phyloP scores from a whole-genome alignment of 352 stramenopile genomes.

The Phytophthora capsici region DNA sequence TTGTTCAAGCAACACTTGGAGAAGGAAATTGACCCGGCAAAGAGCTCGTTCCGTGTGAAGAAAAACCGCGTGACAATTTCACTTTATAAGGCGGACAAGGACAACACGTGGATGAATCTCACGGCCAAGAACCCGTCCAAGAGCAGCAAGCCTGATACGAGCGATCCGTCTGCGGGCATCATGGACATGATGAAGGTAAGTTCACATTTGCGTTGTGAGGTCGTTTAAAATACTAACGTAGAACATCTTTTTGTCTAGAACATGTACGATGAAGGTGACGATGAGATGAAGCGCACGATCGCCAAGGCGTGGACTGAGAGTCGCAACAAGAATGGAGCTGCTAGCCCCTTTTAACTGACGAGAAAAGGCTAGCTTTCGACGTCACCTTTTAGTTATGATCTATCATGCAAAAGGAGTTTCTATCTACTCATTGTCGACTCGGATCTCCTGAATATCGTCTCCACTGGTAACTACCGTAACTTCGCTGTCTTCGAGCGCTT shows the following conservation, averaged over 20 bases:
- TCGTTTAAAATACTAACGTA: not conserved
- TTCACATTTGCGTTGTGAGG: not conserved
- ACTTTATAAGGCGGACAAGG: conserved; percentile 78
- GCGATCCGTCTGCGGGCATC: conserved; percentile 80
- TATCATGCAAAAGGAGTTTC: conserved; percentile 32
- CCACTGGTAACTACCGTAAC: conserved; percentile 62
- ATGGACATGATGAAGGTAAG: conserved; percentile 93
- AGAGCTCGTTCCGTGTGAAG: conserved; percentile 84
- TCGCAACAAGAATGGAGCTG: conserved; percentile 65
- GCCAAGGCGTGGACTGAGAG: conserved; percentile 89
- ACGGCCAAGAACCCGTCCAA: conserved; percentile 85
- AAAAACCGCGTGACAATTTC: conserved; percentile 88
- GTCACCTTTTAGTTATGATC: conserved; percentile 31
- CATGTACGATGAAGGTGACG: conserved; percentile 90
- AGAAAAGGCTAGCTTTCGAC: not conserved
- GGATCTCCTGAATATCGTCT: conserved; percentile 59
- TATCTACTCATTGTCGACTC: conserved; percentile 37
- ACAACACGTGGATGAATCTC: conserved; percentile 83
- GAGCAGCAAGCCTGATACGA: conserved; percentile 47
- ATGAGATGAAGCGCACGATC: conserved; percentile 91
- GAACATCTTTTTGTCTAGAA: conserved; percentile 48
- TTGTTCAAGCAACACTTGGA: conserved; percentile 82
- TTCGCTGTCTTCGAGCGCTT: conserved; percentile 59
- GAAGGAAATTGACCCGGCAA: conserved; percentile 80
- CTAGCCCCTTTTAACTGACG: conserved; percentile 30